These are phyloP conservation scores for Botryosphaeria agaves DNA, from an alignment of 2,329 filamentous ascomycete genomes.

Conservation along the genomic window DNA sequence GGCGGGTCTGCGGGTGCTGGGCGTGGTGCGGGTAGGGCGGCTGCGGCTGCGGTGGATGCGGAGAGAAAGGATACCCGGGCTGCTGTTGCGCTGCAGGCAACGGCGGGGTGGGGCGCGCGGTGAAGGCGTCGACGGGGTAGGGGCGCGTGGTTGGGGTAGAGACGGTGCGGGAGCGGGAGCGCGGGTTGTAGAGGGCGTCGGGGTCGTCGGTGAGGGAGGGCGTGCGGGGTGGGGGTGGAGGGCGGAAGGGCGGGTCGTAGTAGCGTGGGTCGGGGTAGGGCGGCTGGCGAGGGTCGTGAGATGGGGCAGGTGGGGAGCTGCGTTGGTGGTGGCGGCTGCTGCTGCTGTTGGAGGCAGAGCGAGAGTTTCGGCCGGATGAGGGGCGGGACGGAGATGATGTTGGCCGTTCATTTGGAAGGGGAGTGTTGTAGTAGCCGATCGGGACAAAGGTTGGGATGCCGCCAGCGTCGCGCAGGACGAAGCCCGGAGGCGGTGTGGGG, in stretches of 20 bases:
- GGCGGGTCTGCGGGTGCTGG: constrained; percentile 15
- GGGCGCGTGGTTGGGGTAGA: constrained; percentile 19
- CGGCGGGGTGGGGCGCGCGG: constrained; percentile 21
- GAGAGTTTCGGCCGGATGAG: too few species aligned
- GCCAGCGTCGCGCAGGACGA: constrained; percentile 30
- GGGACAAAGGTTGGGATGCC: constrained; percentile 26
- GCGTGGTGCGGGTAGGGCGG: constrained; percentile 7
- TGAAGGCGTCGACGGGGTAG: constrained; percentile 29
- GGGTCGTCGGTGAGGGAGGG: too few species aligned
- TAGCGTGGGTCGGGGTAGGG: constrained; percentile 11
- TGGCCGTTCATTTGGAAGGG: constrained; percentile 6
- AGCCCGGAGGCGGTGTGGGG: constrained; percentile 20
- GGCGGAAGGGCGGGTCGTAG: too few species aligned
- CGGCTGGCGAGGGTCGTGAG: constrained; percentile 8
- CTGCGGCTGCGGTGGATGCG: too few species aligned
- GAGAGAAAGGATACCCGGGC: too few species aligned
- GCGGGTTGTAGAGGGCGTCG: too few species aligned
- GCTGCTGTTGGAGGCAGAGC: constrained; percentile 3
- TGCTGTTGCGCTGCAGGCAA: constrained; percentile 10
- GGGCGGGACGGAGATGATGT: constrained; percentile 6
- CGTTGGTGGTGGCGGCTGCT: constrained; percentile 1
- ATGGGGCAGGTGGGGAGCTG: constrained; percentile 9
- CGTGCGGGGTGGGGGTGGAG: constrained; percentile 5
- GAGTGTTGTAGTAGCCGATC: constrained; percentile 11
- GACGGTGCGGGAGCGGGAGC: constrained; percentile 17